Evolutionary conservation across 495 filamentous ascomycete genomes (phyloP), one percentile per base, ranked within the genome.

Genomic region (Hyaloscypha bicolor): DNA sequence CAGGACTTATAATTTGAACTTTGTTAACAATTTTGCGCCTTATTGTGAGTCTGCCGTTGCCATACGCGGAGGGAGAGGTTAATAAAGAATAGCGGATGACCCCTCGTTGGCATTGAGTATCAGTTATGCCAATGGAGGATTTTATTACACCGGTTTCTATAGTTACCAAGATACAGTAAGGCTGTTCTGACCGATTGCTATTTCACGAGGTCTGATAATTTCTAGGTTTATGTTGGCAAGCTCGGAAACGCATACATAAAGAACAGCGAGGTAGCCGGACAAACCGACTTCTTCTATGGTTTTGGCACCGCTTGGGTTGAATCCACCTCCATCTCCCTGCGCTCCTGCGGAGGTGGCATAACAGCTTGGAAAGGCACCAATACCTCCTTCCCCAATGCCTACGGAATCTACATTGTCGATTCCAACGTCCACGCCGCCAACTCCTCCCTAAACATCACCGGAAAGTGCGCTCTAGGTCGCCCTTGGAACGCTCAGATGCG

Each of bases 281-380:
- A 89, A 70, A 87, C 83, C 0, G 86, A 89, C 70, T 85, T 85
- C 74, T 74, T 85, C 8, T 85, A 85, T 75, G 82, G 76, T 14
- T 86, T 86, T 71, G 82, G 82, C 69, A 85, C 81, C 9, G 78
- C 78, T 31, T 85, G 79, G 76, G 73, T 83, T 35, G 75, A 84
- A 68, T 73, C 76, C 3, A 80, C 75, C 4, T 67, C 73, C 2
- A 63, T 88, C 8, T 73, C 75, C 4, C 78, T 89, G 31, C 81
- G 86, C 37, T 73, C 73, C 60, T 88, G 86, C 71, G 86, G 86
- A 37, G 86, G 86, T 68, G 86, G 86, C 56, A 82, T 89, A 53
- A 88, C 85, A 29, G 87, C 87, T 11, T 88, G 86, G 87, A 89
- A 89, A 64, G 86, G 86, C 25, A 85, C 81, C 1, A 89, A 89